These are phyloP conservation scores for Rhizoclosmatium globosum DNA, from an alignment of 192 early-diverging fungal genomes.

Conservation along the genomic window DNA sequence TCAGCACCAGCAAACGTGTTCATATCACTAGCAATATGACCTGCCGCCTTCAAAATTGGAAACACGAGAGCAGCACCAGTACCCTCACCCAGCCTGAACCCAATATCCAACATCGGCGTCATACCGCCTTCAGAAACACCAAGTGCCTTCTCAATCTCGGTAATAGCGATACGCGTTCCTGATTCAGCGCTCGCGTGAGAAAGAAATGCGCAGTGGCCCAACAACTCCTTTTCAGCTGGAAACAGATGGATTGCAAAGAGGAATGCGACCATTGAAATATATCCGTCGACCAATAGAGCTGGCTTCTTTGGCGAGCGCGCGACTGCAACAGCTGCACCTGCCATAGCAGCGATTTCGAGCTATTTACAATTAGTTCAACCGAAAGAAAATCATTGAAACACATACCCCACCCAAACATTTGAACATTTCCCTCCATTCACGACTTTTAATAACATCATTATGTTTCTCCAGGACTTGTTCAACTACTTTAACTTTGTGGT, in stretches of 20 bases:
- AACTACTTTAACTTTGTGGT: constrained; percentile 26
- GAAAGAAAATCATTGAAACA: too few species aligned
- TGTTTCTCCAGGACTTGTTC: not conserved
- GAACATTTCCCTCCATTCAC: constrained; percentile 21
- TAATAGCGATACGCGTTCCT: constrained; percentile 17
- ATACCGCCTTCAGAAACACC: not conserved
- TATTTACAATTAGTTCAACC: too few species aligned
- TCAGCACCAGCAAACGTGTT: constrained; percentile 44
- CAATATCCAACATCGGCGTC: constrained; percentile 26
- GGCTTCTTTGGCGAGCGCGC: not conserved
- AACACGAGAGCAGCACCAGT: constrained; percentile 41
- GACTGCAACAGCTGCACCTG: constrained; percentile 1
- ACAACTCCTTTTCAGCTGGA: constrained; percentile 8
- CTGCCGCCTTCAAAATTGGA: constrained; percentile 35
- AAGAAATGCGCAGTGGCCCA: constrained; percentile 16
- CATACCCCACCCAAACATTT: constrained; percentile 3
- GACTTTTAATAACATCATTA: constrained; percentile 6
- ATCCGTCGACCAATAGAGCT: constrained; percentile 37
- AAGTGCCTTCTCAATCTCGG: not conserved
- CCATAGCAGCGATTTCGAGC: constrained; percentile 43
- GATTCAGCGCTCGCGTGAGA: constrained; percentile 3
- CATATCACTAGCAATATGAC: constrained; percentile 37
- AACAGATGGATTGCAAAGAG: constrained; percentile 31
- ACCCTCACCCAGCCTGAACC: constrained; percentile 36
- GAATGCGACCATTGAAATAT: constrained; percentile 37